Evolutionary conservation across 1,139 yeast genomes (phyloP).

Genomic region (Zhuliangozyma blackwelliae): DNA sequence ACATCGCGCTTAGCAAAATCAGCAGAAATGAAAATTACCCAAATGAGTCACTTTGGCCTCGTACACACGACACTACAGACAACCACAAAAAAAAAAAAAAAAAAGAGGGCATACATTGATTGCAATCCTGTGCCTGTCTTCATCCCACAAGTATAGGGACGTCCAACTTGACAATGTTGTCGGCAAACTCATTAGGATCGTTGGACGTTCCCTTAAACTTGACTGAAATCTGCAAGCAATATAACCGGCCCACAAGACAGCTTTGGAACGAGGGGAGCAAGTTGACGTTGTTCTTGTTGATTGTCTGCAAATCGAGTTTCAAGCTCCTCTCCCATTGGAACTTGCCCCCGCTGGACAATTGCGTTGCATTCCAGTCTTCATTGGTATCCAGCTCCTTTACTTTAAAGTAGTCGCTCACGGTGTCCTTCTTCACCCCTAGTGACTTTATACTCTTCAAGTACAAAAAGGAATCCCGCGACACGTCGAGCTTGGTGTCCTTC

Average conservation of each 20-base stretch:
- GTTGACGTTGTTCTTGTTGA: slow-evolving; percentile 37
- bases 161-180: slow-evolving; percentile 33
- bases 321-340: slow-evolving; percentile 29
- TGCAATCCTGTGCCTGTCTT: background rate
- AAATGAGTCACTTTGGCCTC: no score
- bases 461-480: slow-evolving; percentile 32
- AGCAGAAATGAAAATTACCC: background rate
- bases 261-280: slow-evolving; percentile 42
- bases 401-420: slow-evolving; percentile 35
- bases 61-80: no score
- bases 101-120: no score
- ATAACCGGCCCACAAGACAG: slow-evolving; percentile 41
- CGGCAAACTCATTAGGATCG: slow-evolving; percentile 32
- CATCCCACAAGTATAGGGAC: slow-evolving; percentile 42
- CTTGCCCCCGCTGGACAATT: slow-evolving; percentile 11
- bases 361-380: slow-evolving; percentile 28
- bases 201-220: slow-evolving; percentile 37
- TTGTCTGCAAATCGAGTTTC: slow-evolving; percentile 25
- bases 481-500: slow-evolving; percentile 27
- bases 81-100: no score
- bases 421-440: slow-evolving; percentile 40
- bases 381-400: slow-evolving; percentile 18
- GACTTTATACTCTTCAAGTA: slow-evolving; percentile 38
- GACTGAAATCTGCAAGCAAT: slow-evolving; percentile 38
- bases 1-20: background rate